phyloP scores from a whole-genome alignment of 352 stramenopile genomes.

The Pythium aquatile region DNA sequence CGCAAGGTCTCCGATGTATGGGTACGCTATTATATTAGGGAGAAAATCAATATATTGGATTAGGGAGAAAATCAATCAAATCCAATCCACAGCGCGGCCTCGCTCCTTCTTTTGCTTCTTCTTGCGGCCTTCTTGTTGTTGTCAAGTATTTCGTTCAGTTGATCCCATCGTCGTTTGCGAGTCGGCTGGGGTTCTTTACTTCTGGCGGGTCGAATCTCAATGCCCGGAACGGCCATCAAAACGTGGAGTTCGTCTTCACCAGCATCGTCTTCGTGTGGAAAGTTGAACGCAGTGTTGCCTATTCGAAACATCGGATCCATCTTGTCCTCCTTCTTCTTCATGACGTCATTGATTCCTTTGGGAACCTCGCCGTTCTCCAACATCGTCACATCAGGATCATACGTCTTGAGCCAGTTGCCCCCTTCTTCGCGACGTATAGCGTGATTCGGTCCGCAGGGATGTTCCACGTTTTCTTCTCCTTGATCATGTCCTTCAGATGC shows the following conservation, averaged over 20 bases:
- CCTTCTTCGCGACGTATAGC: constrained; percentile 20
- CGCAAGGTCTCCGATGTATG: constrained; percentile 9
- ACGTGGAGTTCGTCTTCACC: constrained; percentile 22
- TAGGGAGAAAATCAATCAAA: too few relatives aligned
- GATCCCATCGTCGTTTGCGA: too few relatives aligned
- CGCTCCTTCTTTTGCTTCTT: too few relatives aligned
- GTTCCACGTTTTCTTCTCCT: background rate
- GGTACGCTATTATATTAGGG: constrained; percentile 20
- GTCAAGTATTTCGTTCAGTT: too few relatives aligned
- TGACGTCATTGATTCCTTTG: constrained; percentile 18
- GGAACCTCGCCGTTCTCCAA: constrained; percentile 19
- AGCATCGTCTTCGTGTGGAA: constrained; percentile 11
- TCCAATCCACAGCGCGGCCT: too few relatives aligned
- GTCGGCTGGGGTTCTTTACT: too few relatives aligned
- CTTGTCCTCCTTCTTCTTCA: constrained; percentile 21
- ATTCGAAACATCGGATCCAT: constrained; percentile 20
- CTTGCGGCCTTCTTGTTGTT: too few relatives aligned
- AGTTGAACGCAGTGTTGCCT: constrained; percentile 17
- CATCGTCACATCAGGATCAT: constrained; percentile 21
- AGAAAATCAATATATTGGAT: background rate
- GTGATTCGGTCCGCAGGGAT: constrained; percentile 12
- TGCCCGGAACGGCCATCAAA: constrained; percentile 12
- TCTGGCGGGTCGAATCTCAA: too few relatives aligned
- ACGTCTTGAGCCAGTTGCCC: constrained; percentile 18
- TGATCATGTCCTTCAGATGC: constrained; percentile 18